Base-by-base conservation (phyloP, 176 grass and related monocot species). In the Thalia dealbata region DNA sequence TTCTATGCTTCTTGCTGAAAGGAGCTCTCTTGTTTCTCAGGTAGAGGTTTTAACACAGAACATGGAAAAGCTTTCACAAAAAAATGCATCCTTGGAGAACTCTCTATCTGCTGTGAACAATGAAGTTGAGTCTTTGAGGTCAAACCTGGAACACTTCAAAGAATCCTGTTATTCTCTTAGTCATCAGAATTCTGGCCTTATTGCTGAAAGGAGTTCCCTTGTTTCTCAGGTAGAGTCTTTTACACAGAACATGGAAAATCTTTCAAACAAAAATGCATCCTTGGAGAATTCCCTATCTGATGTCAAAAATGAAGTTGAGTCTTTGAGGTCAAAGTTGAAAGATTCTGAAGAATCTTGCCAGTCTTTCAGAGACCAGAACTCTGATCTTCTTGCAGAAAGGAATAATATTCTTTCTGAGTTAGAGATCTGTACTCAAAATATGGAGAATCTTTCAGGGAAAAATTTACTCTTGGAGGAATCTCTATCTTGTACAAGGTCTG, bases 401-500 rank as follows among this genome's bases (percentile, higher is more conserved):
- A 48, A 84, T 55, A 52, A 45, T 67, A 24, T 72, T 32, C 0
- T 52, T n/a, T 72, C 70, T 35, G 25, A 54, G 25, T n/a, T 52
- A 52, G 46, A 30, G 25, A 12, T 10, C 14, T 14, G 32, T 72
- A 72, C 44, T 30, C 70, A 30, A 19, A 72, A 79, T 66, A 58
- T 80, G 79, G 85, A 88, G 68, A 86, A 86, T 46, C 61, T 99
- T 75, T 91, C 87, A 74, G 87, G 91, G 46, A 89, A 88, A 78
- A 89, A 78, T 83, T 69, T 48, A 55, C 61, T 89, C 79, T 85
- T 96, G 84, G 89, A 89, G 68, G 87, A 82, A 52, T 88, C 86
- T 41, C 71, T 96, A 75, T 88, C 81, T 62, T 86, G 84, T 89
- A 76, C 77, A 81, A 80, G 81, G 69, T 77, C 50, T 7, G 92